Evolutionary conservation across 345 rosid genomes (phyloP).

Genomic region (Salix suchowensis): DNA sequence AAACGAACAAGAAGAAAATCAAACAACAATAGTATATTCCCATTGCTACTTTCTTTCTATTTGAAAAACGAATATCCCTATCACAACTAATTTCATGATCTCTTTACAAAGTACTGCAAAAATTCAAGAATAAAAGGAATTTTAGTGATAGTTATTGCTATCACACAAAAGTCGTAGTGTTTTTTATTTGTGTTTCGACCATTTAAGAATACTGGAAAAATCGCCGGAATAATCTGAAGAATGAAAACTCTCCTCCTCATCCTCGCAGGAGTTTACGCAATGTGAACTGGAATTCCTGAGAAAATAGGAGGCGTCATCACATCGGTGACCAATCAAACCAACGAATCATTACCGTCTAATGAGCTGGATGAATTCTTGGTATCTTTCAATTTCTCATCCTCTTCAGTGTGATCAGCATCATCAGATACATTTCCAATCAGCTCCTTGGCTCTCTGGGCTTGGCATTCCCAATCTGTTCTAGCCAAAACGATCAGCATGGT

Average conservation of each 20-base stretch:
- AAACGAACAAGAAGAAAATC: too few relatives aligned
- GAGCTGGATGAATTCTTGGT: background rate
- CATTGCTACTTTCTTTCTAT: too few relatives aligned
- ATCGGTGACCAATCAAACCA: conserved; percentile 14
- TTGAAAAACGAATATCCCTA: background rate
- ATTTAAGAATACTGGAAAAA: too few relatives aligned
- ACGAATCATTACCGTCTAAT: background rate
- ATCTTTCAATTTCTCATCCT: background rate
- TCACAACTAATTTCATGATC: background rate
- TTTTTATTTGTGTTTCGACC: background rate
- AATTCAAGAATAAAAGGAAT: background rate
- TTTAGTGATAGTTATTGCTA: background rate
- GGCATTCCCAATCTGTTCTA: conserved; percentile 21
- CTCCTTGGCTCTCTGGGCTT: conserved; percentile 23
- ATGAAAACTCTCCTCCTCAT: too few relatives aligned
- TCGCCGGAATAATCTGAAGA: too few relatives aligned
- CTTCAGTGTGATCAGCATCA: conserved; percentile 9
- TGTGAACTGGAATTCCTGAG: background rate
- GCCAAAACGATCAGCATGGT: conserved; percentile 14
- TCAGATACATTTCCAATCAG: background rate
- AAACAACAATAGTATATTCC: background rate
- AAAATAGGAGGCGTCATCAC: background rate
- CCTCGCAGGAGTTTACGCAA: background rate
- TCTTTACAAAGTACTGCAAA: background rate
- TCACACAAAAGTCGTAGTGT: background rate